Base-by-base conservation (phyloP, 202 grass and related monocot genomes). In the Panicum hallii region DNA sequence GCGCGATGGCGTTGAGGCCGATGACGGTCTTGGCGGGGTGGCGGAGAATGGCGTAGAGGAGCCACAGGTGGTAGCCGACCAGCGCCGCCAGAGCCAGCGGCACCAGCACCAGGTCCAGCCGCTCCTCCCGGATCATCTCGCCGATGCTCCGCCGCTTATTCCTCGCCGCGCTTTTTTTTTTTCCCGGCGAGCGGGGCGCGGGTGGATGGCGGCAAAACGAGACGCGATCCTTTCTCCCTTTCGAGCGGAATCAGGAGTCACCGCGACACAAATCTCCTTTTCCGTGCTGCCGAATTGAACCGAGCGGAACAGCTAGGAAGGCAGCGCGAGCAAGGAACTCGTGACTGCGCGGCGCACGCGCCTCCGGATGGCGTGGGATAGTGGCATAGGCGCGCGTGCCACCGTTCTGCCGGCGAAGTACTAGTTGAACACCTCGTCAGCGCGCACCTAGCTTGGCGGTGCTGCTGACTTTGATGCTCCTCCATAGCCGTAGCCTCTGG, bases 1-100 rank as follows among this genome's bases (percentile, higher is more conserved):
- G 71, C 11, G 92, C 94, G 49, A 91, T 70, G 75, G 88, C 88
- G 82, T 92, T 94, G 84, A 97, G 84, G 84, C 92, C 94, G 75
- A 97, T 82, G 78, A 94, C 88, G 60, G 92, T 97, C 36, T 79
- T 70, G n/a, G 46, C 67, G 23, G 90, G 92, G 32, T 66, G 72
- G 68, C 81, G 90, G 52, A 89, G 19, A 74, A 97, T 80, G 75
- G 86, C 73, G 78, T 70, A 67, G 75, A 92, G 91, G 22, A 93
- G 85, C 89, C 92, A 90, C 14, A 81, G 63, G 86, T 97, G 92
- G 89, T 93, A 97, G 78, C 42, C 53, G 42, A 13, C 78, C 67
- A 82, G 20, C 62, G 84, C 90, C 42, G 69, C 70, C 41, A 97
- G 86, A 6, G 82, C 92, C 54, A 94, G 82, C 13, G 90, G 94